Conservation (phyloP, 2,329 filamentous ascomycete genomes). For the Xylaria hypoxylon region DNA sequence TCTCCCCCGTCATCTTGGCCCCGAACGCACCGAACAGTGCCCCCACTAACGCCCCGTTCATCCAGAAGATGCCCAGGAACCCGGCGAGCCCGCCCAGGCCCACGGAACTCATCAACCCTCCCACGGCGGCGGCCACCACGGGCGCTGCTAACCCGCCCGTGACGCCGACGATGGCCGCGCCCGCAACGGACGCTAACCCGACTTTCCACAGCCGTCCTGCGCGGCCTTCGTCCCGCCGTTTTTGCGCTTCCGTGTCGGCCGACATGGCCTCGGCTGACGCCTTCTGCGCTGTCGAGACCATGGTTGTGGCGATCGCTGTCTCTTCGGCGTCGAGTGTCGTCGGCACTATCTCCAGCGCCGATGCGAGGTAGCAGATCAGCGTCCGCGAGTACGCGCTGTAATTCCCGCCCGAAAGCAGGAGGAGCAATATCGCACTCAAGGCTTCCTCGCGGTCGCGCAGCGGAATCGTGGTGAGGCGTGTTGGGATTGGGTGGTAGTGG, state of each 20-base stretch:
- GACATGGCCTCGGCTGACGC: constrained; percentile 67
- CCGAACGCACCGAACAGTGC: constrained; percentile 91
- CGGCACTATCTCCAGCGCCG: constrained; percentile 72
- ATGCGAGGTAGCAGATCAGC: constrained; percentile 74
- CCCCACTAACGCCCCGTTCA: constrained; percentile 86
- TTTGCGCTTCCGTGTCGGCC: constrained; percentile 80
- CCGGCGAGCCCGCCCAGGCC: constrained; percentile 87
- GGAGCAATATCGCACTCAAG: constrained; percentile 75
- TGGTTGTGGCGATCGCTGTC: constrained; percentile 77
- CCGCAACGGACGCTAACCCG: constrained; percentile 86
- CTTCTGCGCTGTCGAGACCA: constrained; percentile 75
- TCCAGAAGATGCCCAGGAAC: constrained; percentile 86
- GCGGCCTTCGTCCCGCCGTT: constrained; percentile 77
- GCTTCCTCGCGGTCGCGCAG: constrained; percentile 70
- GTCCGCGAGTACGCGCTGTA: constrained; percentile 81
- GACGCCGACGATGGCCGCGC: constrained; percentile 89
- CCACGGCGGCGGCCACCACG: constrained; percentile 85
- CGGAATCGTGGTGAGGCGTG: constrained; percentile 67
- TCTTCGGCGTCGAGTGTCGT: constrained; percentile 75
- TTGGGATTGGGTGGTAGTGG: constrained; percentile 66
- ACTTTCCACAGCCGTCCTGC: constrained; percentile 86
- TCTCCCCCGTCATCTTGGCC: constrained; percentile 80
- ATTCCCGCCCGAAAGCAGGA: constrained; percentile 77
- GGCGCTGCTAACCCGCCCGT: constrained; percentile 93
- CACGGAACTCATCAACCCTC: constrained; percentile 84